Evolutionary conservation across 768 basidiomycete species (phyloP), one percentile per base, ranked within the genome.

Genomic region (Psilocybe sp.): DNA sequence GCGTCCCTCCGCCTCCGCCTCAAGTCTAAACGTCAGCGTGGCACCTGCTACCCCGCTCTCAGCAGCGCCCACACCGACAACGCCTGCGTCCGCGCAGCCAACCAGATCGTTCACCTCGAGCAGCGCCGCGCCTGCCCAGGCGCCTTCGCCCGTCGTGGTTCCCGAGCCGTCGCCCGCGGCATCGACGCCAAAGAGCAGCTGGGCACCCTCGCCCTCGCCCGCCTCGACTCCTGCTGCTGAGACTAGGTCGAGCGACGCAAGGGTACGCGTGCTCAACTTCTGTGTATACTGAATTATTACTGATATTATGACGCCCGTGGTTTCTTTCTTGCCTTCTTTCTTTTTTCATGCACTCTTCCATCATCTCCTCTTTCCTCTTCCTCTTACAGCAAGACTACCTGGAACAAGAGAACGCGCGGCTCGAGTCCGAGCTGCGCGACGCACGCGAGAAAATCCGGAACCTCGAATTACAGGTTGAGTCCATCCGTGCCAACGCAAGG

Each of bases 391-490:
- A 61, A 56, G 47, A 49, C 23, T 50, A 53, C 16, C 40, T 78
- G 43, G 74, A 72, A 50, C 67, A 69, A 19, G 88, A 93, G 62
- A 91, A 89, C 55, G 72, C 73, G 1, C 75, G 73, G 2, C 74
- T 94, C 47, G 77, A 65, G 11, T 64, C 66, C 2, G 88, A 92
- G 59, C 76, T 95, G 40, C 79, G 90, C 23, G 91, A 92, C 19
- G 86, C 89, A 32, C 77, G 87, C 35, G 83, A 85, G 67, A 82
- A 87, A 71, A 92, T 95, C 46, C 75, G 93, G 50, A 85, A 85
- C 58, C 67, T 95, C 44, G 92, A 94, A 69, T 63, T 93, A 51
- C 87, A 91, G 69, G 81, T 92, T 15, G 90, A 93, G 69, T 74
- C 76, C 12, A 65, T 89, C 55, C 79, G 79, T 50, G 82, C 84